These are phyloP conservation scores for Cajanus cajan DNA, from an alignment of 306 rosid species.

Conservation along the genomic window DNA sequence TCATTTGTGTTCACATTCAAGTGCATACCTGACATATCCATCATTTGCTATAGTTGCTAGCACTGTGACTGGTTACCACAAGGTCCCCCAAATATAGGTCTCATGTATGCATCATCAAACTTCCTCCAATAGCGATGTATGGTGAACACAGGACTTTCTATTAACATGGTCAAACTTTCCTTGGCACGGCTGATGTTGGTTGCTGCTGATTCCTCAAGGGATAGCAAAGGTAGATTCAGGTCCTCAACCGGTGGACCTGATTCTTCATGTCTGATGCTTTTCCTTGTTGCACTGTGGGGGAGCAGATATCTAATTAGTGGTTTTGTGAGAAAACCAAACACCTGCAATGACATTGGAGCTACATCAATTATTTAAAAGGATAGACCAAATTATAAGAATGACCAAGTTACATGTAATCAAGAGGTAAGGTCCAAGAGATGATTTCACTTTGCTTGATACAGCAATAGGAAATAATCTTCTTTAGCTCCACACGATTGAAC, in stretches of 20 bases:
- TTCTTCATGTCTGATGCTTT: constrained; percentile 18
- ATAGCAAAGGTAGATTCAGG: constrained; percentile 64
- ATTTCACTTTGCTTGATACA: not conserved
- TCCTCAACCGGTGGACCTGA: constrained; percentile 42
- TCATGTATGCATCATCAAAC: constrained; percentile 86
- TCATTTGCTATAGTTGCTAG: constrained; percentile 11
- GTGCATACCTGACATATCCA: constrained; percentile 1
- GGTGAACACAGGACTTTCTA: constrained; percentile 77
- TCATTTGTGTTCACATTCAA: not conserved
- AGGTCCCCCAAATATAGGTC: constrained; percentile 91
- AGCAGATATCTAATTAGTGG: constrained; percentile 65
- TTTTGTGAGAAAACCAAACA: constrained; percentile 78
- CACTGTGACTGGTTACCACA: constrained; percentile 20
- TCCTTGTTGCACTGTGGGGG: constrained; percentile 42
- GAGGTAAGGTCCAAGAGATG: not conserved
- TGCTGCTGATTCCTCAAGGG: constrained; percentile 63
- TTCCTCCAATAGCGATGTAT: constrained; percentile 79
- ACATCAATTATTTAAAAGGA: not conserved
- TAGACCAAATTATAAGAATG: constrained; percentile 2
- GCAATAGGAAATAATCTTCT: not conserved
- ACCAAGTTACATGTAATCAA: not conserved
- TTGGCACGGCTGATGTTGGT: constrained; percentile 72
- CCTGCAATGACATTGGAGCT: constrained; percentile 44
- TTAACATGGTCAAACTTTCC: constrained; percentile 69
- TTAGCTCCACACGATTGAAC: not conserved